Evolutionary conservation across 257 asterid species (phyloP).

Genomic region (Capsicum chinense): DNA sequence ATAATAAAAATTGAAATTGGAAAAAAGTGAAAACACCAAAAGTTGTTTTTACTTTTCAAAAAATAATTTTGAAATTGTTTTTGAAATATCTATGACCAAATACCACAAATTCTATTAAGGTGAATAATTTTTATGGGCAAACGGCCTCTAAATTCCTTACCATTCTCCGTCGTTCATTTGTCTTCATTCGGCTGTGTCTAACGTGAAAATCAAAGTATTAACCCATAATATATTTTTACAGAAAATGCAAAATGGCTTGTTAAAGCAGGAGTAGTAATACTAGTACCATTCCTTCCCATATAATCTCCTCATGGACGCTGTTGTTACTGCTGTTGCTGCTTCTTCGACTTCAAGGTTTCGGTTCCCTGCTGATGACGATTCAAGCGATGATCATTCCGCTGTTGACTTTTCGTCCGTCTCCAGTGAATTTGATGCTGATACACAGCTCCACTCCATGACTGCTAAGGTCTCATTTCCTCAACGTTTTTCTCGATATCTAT

Average conservation of each 20-base stretch:
- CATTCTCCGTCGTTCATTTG: constrained; percentile 23
- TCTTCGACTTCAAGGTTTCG: constrained; percentile 52
- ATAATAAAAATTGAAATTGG: too few species aligned
- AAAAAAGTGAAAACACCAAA: too few species aligned
- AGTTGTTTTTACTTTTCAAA: too few species aligned
- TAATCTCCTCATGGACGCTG: constrained; percentile 38
- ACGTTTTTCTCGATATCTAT: too few species aligned
- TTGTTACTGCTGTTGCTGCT: constrained; percentile 43
- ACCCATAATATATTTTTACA: constrained; percentile 20
- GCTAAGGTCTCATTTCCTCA: constrained; percentile 56
- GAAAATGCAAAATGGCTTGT: constrained; percentile 40
- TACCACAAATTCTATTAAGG: too few species aligned
- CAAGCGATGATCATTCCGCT: constrained; percentile 43
- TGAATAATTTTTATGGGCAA: too few species aligned
- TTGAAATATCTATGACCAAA: too few species aligned
- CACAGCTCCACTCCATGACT: constrained; percentile 75
- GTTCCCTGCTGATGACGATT: constrained; percentile 41
- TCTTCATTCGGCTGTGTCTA: background rate
- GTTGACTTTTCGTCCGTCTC: constrained; percentile 54
- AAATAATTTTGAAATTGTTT: too few species aligned
- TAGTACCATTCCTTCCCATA: too few species aligned
- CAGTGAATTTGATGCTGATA: constrained; percentile 46
- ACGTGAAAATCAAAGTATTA: constrained; percentile 59
- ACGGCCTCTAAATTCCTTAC: background rate
- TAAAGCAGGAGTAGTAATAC: too few species aligned